Percentiles rank a stretch among this genome's conserved stretches.
phyloP scores from a whole-genome alignment of 2,329 filamentous ascomycete genomes.

The Endocalyx cinctus region DNA sequence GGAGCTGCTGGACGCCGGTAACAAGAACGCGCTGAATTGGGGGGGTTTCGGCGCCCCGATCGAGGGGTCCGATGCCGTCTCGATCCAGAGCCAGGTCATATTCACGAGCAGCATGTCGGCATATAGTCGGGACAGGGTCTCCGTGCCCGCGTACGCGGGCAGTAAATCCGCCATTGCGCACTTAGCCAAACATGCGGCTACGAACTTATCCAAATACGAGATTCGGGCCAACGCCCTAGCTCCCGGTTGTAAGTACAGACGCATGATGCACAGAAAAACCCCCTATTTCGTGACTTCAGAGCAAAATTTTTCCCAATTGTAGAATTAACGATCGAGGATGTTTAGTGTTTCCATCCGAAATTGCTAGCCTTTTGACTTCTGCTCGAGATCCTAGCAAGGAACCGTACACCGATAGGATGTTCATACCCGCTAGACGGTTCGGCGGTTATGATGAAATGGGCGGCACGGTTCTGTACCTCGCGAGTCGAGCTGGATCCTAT shows the following conservation, averaged over 20 bases:
- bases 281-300: background rate
- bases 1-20: constrained; percentile 26
- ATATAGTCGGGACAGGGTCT: constrained; percentile 13
- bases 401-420: constrained; percentile 11
- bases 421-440: constrained; percentile 22
- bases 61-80: constrained; percentile 8
- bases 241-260: constrained; percentile 25
- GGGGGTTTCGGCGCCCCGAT: constrained; percentile 14
- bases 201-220: constrained; percentile 17
- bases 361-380: too few relatives aligned
- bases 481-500: constrained; percentile 23
- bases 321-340: too few relatives aligned
- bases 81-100: constrained; percentile 25
- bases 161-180: constrained; percentile 24
- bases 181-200: constrained; percentile 23
- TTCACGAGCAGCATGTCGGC: constrained; percentile 21
- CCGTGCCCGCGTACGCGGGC: constrained; percentile 17
- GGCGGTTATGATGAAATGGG: constrained; percentile 26
- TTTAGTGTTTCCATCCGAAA: too few relatives aligned
- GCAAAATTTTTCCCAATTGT: too few relatives aligned
- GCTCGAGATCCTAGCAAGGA: constrained; percentile 19
- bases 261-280: too few relatives aligned
- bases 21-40: constrained; percentile 20
- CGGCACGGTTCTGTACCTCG: constrained; percentile 23
- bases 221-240: constrained; percentile 27